Evolutionary conservation across 2,329 filamentous ascomycete species (phyloP), one percentile per base, ranked within the genome.

Genomic region (Epichloe bromicola): DNA sequence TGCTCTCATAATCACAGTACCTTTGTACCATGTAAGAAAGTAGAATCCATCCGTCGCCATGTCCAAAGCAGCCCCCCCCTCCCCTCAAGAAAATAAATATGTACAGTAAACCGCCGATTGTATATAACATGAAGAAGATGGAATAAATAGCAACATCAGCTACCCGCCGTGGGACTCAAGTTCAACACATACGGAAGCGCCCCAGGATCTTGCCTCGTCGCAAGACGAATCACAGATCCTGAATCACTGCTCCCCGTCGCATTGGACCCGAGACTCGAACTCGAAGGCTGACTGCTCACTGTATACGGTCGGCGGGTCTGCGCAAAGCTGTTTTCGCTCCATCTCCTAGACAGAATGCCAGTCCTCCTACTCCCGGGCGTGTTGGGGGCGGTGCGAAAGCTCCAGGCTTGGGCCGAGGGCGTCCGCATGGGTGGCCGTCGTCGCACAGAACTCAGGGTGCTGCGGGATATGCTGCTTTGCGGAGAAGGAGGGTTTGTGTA

Each of bases 361-460:
- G 66, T 64, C 15, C 58, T 62, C 11, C 65, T 69, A 52, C 73
- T 76, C 43, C 67, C 69, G 6, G 74, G 70, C 26, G 75, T 78
- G n/a, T 74, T 76, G 0, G 76, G 75, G 15, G 75, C 75, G 6
- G 75, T 78, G 49, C 70, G 67, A 56, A 73, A 79, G 42, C 64
- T 66, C 67, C 71, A 69, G 7, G 69, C 71, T 26, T 66, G 66
- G 6, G 66, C 65, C 6, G 73, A 76, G 15, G 70, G 67, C 38
- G 67, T 67, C 30, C 71, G 68, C 49, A 58, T 61, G 1, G 60
- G 54, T 20, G 20, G 42, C 39, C 23, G 39, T 20, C 65, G 56
- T 7, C 60, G 60, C 14, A 59, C 54, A 2, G 67, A 69, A 48
- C 58, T 62, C 15, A 59, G 60, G 12, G 63, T 65, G 57, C 65